Percentiles rank a stretch among this genome's conserved stretches.
Conservation (phyloP, 768 basidiomycete species). For the Auriculariales sp. region DNA sequence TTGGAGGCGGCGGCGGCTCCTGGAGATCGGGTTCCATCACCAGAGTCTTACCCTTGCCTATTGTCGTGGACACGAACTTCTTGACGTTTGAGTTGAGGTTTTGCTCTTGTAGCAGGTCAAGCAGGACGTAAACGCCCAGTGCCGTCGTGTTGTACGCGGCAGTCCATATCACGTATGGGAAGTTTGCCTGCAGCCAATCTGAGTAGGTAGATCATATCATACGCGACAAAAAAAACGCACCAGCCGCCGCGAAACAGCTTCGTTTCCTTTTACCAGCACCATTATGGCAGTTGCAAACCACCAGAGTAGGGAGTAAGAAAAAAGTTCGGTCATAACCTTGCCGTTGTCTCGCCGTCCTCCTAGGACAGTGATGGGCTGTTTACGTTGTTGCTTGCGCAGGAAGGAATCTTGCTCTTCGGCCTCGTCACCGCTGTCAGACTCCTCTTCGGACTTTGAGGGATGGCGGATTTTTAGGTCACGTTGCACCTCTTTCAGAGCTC, state of each 20-base stretch:
- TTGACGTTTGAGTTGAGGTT: background rate
- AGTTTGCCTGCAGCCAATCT: constrained; percentile 46
- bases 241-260: constrained; percentile 42
- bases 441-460: too few relatives aligned
- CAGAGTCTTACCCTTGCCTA: too few relatives aligned
- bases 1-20: constrained; percentile 10
- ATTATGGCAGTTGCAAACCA: constrained; percentile 43
- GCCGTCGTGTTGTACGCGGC: constrained; percentile 80
- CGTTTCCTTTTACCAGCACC: constrained; percentile 18
- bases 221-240: constrained; percentile 23
- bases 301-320: constrained; percentile 64
- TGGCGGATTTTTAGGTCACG: constrained; percentile 14
- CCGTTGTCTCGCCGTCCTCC: constrained; percentile 25
- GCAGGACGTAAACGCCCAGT: constrained; percentile 60
- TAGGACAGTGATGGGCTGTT: background rate
- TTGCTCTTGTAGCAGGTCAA: constrained; percentile 40
- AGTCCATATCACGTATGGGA: constrained; percentile 82
- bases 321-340: constrained; percentile 64
- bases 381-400: too few relatives aligned
- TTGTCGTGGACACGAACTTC: too few relatives aligned
- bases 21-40: background rate
- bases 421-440: too few relatives aligned
- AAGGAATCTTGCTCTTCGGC: too few relatives aligned
- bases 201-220: background rate
- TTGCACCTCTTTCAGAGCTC: constrained; percentile 18